These are phyloP conservation scores for Daldinia concentrica DNA, from an alignment of 495 filamentous ascomycete species.

Conservation along the genomic window DNA sequence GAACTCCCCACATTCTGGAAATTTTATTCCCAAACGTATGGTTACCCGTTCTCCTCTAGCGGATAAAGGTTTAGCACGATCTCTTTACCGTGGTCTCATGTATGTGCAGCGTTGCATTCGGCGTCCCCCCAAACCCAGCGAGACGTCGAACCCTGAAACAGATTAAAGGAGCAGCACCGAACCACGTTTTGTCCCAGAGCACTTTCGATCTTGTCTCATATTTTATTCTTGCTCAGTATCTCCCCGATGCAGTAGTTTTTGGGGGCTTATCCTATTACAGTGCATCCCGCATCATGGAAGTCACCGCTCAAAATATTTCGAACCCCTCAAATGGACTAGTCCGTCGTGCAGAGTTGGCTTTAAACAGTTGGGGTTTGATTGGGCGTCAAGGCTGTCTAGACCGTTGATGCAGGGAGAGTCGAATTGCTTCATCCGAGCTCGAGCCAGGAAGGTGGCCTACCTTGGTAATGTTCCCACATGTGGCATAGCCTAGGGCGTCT, in stretches of 20 bases:
- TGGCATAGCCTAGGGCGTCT: slow-evolving; percentile 28
- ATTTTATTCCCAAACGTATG: slow-evolving; percentile 43
- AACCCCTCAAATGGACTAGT: slow-evolving; percentile 22
- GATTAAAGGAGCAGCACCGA: slow-evolving; percentile 47
- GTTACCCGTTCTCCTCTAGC: slow-evolving; percentile 46
- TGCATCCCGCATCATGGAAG: slow-evolving; percentile 30
- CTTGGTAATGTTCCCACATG: slow-evolving; percentile 11
- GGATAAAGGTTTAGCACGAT: slow-evolving; percentile 47
- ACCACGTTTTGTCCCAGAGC: slow-evolving; percentile 43
- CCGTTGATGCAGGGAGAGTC: slow-evolving; percentile 14
- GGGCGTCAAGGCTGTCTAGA: slow-evolving; percentile 20
- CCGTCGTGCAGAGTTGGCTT: slow-evolving; percentile 18
- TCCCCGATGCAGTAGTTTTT: slow-evolving; percentile 23
- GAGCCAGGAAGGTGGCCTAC: slow-evolving; percentile 15
- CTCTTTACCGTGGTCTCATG: slow-evolving; percentile 41
- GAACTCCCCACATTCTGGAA: slow-evolving; percentile 44
- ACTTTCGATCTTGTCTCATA: slow-evolving; percentile 40
- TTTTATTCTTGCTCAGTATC: slow-evolving; percentile 9
- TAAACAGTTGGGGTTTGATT: slow-evolving; percentile 13
- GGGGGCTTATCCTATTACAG: slow-evolving; percentile 24
- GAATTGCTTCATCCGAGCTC: slow-evolving; percentile 21
- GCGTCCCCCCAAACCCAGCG: slow-evolving; percentile 39
- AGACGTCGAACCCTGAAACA: slow-evolving; percentile 44
- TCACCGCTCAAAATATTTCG: slow-evolving; percentile 16
- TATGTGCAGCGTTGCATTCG: slow-evolving; percentile 46